Conservation (phyloP, 108 stramenopile species). For the Nannochloropsis salina region DNA sequence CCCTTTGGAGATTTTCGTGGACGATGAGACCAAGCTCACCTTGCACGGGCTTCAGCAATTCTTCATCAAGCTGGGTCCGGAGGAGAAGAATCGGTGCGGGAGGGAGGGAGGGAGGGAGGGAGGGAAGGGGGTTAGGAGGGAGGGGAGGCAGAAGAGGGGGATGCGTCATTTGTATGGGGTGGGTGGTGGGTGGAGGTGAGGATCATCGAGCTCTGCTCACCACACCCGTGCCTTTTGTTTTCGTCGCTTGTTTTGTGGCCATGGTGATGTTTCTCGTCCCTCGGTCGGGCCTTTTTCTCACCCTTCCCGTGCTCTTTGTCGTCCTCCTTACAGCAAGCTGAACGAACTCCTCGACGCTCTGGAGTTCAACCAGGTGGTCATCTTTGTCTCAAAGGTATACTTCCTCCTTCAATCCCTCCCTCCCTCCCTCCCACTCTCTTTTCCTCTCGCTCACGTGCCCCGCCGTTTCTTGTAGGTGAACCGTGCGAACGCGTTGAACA, state of each 20-base stretch:
- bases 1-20: conserved; percentile 92
- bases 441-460: background rate
- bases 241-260: background rate
- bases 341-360: conserved; percentile 95
- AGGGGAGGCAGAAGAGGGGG: background rate
- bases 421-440: background rate
- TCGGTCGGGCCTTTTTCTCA: background rate
- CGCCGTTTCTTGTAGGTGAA: conserved; percentile 39
- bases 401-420: background rate
- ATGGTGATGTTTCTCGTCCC: background rate
- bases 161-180: background rate
- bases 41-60: conserved; percentile 98
- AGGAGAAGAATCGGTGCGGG: conserved; percentile 91
- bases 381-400: conserved; percentile 84
- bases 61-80: conserved; percentile 90
- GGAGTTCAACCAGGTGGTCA: conserved; percentile 99
- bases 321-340: conserved; percentile 62
- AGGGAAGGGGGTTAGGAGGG: background rate
- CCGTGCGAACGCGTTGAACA: conserved; percentile 73
- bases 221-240: background rate
- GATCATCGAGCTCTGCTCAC: background rate
- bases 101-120: conserved; percentile 18
- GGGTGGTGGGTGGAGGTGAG: background rate
- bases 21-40: conserved; percentile 98
- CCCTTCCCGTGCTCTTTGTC: background rate